Evolutionary conservation across 2,329 filamentous ascomycete genomes (phyloP).

Genomic region (Triangularia verruculosa): DNA sequence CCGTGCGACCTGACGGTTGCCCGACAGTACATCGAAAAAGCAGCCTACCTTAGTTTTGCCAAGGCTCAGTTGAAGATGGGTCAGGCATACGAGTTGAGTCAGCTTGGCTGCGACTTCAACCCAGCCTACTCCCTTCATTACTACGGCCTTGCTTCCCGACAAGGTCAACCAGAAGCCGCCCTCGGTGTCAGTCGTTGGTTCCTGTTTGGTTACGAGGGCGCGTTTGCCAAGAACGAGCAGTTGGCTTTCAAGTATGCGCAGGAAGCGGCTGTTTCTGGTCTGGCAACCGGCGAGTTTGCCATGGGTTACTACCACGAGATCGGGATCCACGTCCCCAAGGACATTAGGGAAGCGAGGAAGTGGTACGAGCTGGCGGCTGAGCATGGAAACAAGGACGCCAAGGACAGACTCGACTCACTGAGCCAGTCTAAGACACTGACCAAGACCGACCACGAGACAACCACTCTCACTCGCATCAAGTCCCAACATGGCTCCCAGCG

Average conservation of each 20-base stretch:
- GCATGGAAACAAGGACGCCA: constrained; percentile 88
- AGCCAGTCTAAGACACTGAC: constrained; percentile 79
- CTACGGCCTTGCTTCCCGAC: constrained; percentile 86
- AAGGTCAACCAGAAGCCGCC: constrained; percentile 90
- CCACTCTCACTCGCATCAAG: constrained; percentile 85
- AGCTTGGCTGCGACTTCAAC: constrained; percentile 91
- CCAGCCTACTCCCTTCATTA: constrained; percentile 92
- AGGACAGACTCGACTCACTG: constrained; percentile 77
- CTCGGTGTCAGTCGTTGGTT: constrained; percentile 99
- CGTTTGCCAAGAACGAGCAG: constrained; percentile 94
- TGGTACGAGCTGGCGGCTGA: constrained; percentile 92
- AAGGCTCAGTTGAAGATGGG: constrained; percentile 98
- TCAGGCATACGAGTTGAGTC: constrained; percentile 89
- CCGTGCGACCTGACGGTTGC: constrained; percentile 70
- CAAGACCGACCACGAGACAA: constrained; percentile 87
- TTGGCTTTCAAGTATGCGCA: constrained; percentile 88
- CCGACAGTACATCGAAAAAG: constrained; percentile 89
- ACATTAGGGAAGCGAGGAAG: constrained; percentile 73
- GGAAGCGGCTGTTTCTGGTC: constrained; percentile 74
- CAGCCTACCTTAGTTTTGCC: constrained; percentile 90
- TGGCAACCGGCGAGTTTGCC: constrained; percentile 91
- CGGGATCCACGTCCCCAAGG: constrained; percentile 84
- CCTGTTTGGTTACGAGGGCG: constrained; percentile 85
- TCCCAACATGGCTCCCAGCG: constrained; percentile 70
- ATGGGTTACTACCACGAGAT: constrained; percentile 98